phyloP scores from a whole-genome alignment of 2,329 filamentous ascomycete species.

The Colletotrichum tropicicola region DNA sequence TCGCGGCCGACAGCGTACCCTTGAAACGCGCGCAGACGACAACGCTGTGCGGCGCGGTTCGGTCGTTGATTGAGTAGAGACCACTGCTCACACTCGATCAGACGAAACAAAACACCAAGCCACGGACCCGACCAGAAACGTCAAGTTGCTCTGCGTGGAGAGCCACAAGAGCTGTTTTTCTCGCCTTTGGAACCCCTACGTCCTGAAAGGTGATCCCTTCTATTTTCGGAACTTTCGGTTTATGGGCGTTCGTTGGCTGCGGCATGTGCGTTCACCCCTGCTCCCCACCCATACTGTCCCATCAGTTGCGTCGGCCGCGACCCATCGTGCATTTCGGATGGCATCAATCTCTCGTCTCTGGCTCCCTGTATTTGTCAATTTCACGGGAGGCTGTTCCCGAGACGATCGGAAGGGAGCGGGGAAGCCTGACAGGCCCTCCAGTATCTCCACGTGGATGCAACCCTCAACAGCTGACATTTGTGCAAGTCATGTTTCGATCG shows the following conservation, averaged over 20 bases:
- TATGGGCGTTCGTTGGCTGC: background rate
- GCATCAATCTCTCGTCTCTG: background rate
- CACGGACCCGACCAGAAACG: slow-evolving; percentile 13
- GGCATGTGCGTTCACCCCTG: background rate
- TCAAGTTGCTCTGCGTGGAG: too few relatives aligned
- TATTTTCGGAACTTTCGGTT: too few relatives aligned
- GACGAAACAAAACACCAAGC: slow-evolving; percentile 22
- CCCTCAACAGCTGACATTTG: background rate
- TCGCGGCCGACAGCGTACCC: slow-evolving; percentile 12
- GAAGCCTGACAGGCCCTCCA: too few relatives aligned
- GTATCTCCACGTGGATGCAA: background rate
- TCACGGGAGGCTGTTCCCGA: background rate
- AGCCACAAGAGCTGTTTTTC: too few relatives aligned
- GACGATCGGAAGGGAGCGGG: too few relatives aligned
- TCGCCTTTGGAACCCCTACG: background rate
- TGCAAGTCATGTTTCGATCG: background rate
- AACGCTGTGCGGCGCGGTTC: slow-evolving; percentile 14
- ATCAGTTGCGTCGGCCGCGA: background rate
- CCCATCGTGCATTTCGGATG: slow-evolving; percentile 5
- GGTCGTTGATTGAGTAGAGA: background rate
- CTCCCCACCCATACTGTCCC: background rate
- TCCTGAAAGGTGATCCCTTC: background rate
- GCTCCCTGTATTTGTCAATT: background rate
- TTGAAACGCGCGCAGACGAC: slow-evolving; percentile 23
- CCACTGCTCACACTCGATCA: background rate